Conservation (phyloP, 257 asterid species). For the Euphrasia confusa region DNA sequence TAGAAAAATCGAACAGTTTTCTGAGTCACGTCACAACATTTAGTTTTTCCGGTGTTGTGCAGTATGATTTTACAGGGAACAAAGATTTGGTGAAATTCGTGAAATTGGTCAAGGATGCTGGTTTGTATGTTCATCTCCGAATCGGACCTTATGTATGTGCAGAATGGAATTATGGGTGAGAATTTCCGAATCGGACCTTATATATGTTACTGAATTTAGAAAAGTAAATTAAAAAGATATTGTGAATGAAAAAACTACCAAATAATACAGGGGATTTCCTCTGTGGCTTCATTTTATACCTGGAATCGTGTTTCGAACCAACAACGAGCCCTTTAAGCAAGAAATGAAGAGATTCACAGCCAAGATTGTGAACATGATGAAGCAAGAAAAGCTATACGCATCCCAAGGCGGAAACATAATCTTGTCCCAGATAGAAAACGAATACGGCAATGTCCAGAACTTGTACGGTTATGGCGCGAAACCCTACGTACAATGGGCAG, state of each 20-base stretch:
- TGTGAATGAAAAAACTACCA: too few species aligned
- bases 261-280: conserved; percentile 79
- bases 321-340: conserved; percentile 61
- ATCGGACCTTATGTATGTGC: conserved; percentile 73
- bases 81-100: conserved; percentile 52
- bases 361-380: conserved; percentile 61
- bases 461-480: conserved; percentile 48
- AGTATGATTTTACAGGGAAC: conserved; percentile 57
- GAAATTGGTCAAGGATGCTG: conserved; percentile 46
- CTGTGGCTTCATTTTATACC: conserved; percentile 73
- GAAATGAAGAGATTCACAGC: conserved; percentile 68
- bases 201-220: too few species aligned
- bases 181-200: too few species aligned
- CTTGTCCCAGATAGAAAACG: conserved; percentile 79
- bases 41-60: conserved; percentile 11
- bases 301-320: conserved; percentile 56
- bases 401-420: conserved; percentile 76
- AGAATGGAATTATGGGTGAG: conserved; percentile 72
- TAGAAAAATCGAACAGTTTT: too few species aligned
- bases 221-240: too few species aligned
- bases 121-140: conserved; percentile 45
- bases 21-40: too few species aligned
- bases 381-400: conserved; percentile 53
- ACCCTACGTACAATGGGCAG: conserved; percentile 64
- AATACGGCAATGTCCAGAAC: conserved; percentile 56